A percentile compares a stretch with the other conserved stretches of the same genome.
Conservation (phyloP, 768 basidiomycete species). For the Candolleomyces aberdarensis region DNA sequence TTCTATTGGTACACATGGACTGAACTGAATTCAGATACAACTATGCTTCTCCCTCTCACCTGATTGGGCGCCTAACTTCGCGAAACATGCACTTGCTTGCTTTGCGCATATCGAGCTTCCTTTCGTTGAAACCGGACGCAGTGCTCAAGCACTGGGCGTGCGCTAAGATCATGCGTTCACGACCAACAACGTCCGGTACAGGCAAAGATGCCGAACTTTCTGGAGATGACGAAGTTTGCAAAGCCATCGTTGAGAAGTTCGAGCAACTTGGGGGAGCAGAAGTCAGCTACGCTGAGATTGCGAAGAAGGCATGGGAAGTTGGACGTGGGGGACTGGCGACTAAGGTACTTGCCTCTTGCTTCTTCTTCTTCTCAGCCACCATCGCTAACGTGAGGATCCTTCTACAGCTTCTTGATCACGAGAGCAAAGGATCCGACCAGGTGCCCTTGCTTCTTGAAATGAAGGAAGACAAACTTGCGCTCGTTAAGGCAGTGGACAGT, state of each 20-base stretch:
- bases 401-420: conserved; percentile 82
- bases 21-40: conserved; percentile 56
- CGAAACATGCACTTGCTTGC: conserved; percentile 91
- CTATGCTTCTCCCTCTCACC: conserved; percentile 73
- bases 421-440: conserved; percentile 84
- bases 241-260: conserved; percentile 87
- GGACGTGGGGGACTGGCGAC: conserved; percentile 80
- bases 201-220: conserved; percentile 36
- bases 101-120: conserved; percentile 81
- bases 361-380: neutral
- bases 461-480: conserved; percentile 89
- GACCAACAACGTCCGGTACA: conserved; percentile 45
- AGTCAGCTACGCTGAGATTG: conserved; percentile 94
- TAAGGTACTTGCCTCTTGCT: conserved; percentile 46
- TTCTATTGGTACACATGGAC: neutral
- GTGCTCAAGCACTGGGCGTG: conserved; percentile 96
- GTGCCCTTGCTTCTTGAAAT: conserved; percentile 90
- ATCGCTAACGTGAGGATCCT: neutral
- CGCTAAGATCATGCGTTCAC: conserved; percentile 80
- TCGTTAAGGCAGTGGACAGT: conserved; percentile 88
- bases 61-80: conserved; percentile 79
- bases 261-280: conserved; percentile 71
- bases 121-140: conserved; percentile 78
- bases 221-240: conserved; percentile 78
- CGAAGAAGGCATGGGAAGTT: conserved; percentile 88